Base-by-base conservation (phyloP, 352 stramenopile genomes). In the Phytophthora gonapodyides region DNA sequence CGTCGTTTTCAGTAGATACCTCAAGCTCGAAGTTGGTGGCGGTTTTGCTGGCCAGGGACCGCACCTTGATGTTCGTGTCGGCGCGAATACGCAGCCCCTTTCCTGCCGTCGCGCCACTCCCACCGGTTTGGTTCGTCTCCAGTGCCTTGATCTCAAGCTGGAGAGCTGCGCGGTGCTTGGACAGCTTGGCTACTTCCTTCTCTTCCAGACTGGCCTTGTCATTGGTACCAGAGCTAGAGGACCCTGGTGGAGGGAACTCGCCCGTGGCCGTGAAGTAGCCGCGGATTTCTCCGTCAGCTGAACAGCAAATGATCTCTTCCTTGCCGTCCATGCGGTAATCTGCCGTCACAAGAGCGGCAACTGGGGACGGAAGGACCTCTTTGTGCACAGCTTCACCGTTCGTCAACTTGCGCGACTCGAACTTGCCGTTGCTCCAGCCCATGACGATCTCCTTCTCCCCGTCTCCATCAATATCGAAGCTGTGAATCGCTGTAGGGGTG, bases 401-500 rank as follows among this genome's bases (percentile, higher is more conserved):
- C n/a, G 75, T 63, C 34, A 89, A 17, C 36, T 73, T 78, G 11
- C 87, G 65, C 13, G 86, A 83, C 57, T 92, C 88, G 10, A 97
- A 85, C 41, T 94, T 94, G 58, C 93, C 90, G 53, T 93, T 97
- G 62, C 67, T 95, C 90, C 91, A 98, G 27, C 90, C 92, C 38
- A 93, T 94, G 34, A 98, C 69, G 44, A 94, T 82, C 58, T 98
- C 89, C 44, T 88, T 81, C 36, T 94, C 86, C 31, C 89, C 92
- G 57, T 98, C 92, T 12, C 80, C 88, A 47, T 97, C 89, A 37
- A 98, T 89, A 61, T 98, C 90, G 64, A 97, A 97, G 45, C 72
- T 83, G 37, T 87, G 75, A 52, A 97, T 85, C 4, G 88, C 79
- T 4, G 75, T 92, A 2, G 88, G 78, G 9, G 71, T 61, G 60